Evolutionary conservation across 768 basidiomycete genomes (phyloP), one percentile per base, ranked within the genome.

Genomic region (Lactarius sp.): DNA sequence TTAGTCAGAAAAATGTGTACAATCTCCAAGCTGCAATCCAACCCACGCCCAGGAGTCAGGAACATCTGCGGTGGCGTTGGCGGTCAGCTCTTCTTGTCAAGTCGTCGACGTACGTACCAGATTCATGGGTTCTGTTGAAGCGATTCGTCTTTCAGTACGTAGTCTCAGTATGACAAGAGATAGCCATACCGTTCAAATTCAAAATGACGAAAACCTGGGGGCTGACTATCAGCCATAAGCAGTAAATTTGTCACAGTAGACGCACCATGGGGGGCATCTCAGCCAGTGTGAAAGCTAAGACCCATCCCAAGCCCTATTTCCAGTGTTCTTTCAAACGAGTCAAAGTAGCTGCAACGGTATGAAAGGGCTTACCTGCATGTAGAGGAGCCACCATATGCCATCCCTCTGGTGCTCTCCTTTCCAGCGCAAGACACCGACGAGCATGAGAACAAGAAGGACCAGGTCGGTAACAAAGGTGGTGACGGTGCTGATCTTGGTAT

Each of bases 391-490:
- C 62, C 51, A 58, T 34, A 52, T 20, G 10, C 56, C 56, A 3
- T 42, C 34, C 16, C 5, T 13, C 51, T 10, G n/a, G 36, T 16
- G 42, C 2, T n/a, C 2, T 41, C 33, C 27, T 20, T 39, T 44
- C 62, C 62, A 63, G 36, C 62, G 62, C 34, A 47, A 47, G 34
- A 63, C 20, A 10, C 62, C 62, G 2, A 13, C n/a, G 14, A 63
- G 27, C 62, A 58, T 63, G 22, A 63, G 56, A 1, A 3, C 7
- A 10, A 63, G 56, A n/a, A 58, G 56, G 3, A 53, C 18, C 9
- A 53, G 7, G 36, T 63, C 62, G 2, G 56, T 46, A 13, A 31
- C 6, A n/a, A 58, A 53, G 14, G 42, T 31, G 51, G 27, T 22
- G 20, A 58, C 1, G 34, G 53, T 18, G 37, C 20, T 52, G 36